A percentile compares a stretch with the other conserved stretches of the same genome.
Evolutionary conservation across 805 yeast genomes (phyloP).

Genomic region (Candida hungchunana): DNA sequence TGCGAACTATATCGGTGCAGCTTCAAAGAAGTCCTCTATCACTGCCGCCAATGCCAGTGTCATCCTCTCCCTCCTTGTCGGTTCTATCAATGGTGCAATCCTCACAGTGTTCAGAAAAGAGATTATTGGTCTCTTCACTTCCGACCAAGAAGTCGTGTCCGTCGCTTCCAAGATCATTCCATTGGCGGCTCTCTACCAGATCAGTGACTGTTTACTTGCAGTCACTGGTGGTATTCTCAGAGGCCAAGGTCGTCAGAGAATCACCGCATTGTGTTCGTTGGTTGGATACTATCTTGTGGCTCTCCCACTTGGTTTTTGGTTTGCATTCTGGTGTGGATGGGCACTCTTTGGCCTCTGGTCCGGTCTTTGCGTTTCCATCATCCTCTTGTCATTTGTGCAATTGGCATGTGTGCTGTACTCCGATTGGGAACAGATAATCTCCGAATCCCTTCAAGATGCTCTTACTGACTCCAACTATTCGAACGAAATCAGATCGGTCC

Average conservation of each 20-base stretch:
- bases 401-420: constrained; percentile 32
- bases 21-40: constrained; percentile 39
- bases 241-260: constrained; percentile 71
- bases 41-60: constrained; percentile 42
- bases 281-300: constrained; percentile 56
- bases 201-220: constrained; percentile 65
- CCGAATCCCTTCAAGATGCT: constrained; percentile 39
- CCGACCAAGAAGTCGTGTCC: constrained; percentile 51
- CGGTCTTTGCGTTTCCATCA: constrained; percentile 50
- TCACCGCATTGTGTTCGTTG: constrained; percentile 57
- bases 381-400: constrained; percentile 45
- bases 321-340: constrained; percentile 46
- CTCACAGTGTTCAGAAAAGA: constrained; percentile 39
- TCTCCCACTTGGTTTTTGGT: constrained; percentile 50
- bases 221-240: constrained; percentile 72
- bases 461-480: constrained; percentile 18
- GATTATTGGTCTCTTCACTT: constrained; percentile 54
- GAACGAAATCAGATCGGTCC: constrained; percentile 22
- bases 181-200: constrained; percentile 63
- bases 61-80: constrained; percentile 35
- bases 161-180: constrained; percentile 52
- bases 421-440: constrained; percentile 44
- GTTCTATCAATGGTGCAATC: constrained; percentile 41
- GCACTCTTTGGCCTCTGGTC: constrained; percentile 59
- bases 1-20: constrained; percentile 74